Evolutionary conservation across 164 flowering plant genomes (phyloP), one percentile per base, ranked within the genome.

Genomic region (Akebia trifoliata): DNA sequence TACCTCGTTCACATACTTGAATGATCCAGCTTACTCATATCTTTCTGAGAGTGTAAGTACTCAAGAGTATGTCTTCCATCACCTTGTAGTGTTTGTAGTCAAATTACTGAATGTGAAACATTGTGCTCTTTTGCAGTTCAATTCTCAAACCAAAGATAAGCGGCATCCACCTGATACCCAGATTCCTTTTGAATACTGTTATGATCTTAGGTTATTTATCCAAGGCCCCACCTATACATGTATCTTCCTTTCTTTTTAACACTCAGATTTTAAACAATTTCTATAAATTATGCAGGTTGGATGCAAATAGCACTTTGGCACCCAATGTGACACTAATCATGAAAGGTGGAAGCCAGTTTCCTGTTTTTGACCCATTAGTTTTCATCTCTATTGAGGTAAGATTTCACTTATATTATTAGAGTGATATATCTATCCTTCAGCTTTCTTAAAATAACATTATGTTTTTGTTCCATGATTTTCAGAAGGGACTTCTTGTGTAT

Each of bases 1-100:
- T 17, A 81, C 99, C 61, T 90, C 99, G 5, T 88, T 86, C 66
- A 86, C 99, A 29, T 81, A 75, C 69, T 70, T 94, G 59, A 79
- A 66, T 43, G 88, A 94, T 56, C 97, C 99, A 31, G 82, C 86
- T 51, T 94, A 90, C 61, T 65, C 83, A 4, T 57, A 15, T 46
- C 58, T 94, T 29, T 4, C 86, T 47, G 71, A 86, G 50, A 75
- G 62, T 60, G 99, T 87, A 74, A 83, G 99, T 80, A 54, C n/a
- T 49, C 62, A 15, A 10, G 24, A 2, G 4, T 29, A 9, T 22
- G 11, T 7, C 4, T 34, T 61, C 44, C 14, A 6, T 21, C 6
- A 15, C 40, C 7, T 25, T 29, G 49, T 14, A 17, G 26, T 21
- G 30, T n/a, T 24, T 48, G 20, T 24, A 35, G 5, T 39, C 1